Conservation (phyloP, 768 basidiomycete genomes). For the Mycena pura region DNA sequence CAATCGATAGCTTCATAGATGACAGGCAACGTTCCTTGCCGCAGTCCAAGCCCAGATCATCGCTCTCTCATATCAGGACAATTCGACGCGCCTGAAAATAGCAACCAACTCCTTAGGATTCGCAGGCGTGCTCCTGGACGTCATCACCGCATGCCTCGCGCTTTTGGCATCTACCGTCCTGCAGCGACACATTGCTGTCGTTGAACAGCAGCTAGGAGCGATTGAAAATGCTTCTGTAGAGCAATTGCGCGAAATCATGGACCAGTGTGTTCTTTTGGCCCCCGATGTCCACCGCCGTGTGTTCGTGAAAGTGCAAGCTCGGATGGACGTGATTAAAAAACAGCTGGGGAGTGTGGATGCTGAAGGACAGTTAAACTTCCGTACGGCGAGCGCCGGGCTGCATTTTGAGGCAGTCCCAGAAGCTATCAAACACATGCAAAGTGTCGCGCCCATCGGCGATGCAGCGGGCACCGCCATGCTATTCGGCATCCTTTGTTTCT, state of each 20-base stretch:
- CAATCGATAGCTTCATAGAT: neutral
- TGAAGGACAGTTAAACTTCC: neutral
- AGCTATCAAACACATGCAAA: neutral
- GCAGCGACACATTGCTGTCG: neutral
- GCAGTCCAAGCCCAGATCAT: conserved; percentile 11
- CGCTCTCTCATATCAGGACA: conserved; percentile 6
- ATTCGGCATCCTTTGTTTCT: conserved; percentile 1
- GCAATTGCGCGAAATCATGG: neutral
- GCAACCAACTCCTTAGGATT: conserved; percentile 4
- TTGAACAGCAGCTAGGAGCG: conserved; percentile 1
- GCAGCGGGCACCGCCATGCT: conserved; percentile 4
- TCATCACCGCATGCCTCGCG: neutral
- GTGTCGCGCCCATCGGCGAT: neutral
- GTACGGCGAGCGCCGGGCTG: neutral
- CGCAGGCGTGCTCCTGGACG: conserved; percentile 8
- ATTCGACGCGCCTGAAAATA: neutral
- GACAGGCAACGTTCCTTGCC: conserved; percentile 10
- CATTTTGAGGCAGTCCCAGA: neutral
- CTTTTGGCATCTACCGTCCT: neutral
- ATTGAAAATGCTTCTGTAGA: neutral
- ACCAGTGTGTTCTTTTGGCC: neutral
- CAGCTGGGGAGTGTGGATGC: neutral
- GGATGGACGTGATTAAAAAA: neutral
- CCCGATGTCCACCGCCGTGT: neutral
- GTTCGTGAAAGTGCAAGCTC: neutral